Evolutionary conservation across 2,329 filamentous ascomycete species (phyloP).

Genomic region (Fusarium sp.): DNA sequence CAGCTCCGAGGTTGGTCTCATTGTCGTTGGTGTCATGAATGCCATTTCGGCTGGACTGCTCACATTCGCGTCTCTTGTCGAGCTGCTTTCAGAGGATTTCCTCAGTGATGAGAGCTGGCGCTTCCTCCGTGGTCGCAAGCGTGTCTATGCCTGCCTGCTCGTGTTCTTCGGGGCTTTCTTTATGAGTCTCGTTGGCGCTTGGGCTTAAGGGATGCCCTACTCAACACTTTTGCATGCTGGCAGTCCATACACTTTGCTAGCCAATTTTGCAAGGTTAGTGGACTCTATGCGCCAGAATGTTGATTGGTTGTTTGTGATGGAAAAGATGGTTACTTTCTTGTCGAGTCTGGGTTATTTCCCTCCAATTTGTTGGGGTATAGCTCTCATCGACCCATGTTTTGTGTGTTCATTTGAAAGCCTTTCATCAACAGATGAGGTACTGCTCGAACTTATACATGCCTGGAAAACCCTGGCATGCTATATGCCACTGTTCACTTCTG

Average conservation of each 20-base stretch:
- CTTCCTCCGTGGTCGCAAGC: constrained; percentile 59
- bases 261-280: neutral
- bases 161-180: constrained; percentile 66
- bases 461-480: neutral
- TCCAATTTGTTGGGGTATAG: neutral
- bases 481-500: neutral
- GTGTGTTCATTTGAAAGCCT: neutral
- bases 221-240: neutral
- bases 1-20: constrained; percentile 67
- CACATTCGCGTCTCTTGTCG: constrained; percentile 74
- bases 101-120: constrained; percentile 69
- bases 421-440: neutral
- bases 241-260: neutral
- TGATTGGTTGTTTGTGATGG: neutral
- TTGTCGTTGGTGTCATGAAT: constrained; percentile 78
- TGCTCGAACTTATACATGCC: neutral
- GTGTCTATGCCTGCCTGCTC: constrained; percentile 63
- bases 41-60: constrained; percentile 75
- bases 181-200: constrained; percentile 70
- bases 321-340: neutral
- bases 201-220: constrained; percentile 55
- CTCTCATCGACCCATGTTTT: neutral
- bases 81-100: constrained; percentile 76
- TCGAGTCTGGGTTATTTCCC: neutral
- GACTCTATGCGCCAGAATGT: neutral